Conservation (phyloP, 2,329 filamentous ascomycete species). For the Cytospora piceicola region DNA sequence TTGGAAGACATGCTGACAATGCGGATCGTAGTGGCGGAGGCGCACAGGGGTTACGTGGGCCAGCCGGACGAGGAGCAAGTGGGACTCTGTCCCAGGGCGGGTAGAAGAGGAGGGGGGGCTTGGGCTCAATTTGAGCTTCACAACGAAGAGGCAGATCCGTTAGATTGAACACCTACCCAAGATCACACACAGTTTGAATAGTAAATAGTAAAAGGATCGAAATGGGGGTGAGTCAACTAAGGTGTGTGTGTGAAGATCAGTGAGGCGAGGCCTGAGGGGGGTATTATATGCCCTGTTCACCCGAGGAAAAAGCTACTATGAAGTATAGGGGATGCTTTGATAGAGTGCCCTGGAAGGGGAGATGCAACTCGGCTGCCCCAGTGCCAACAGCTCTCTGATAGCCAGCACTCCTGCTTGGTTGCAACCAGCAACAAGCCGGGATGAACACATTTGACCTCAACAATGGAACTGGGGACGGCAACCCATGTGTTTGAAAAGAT, state of each 20-base stretch:
- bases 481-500: constrained; percentile 22
- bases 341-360: constrained; percentile 11
- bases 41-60: constrained; percentile 26
- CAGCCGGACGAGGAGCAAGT: constrained; percentile 10
- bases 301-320: constrained; percentile 21
- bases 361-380: constrained; percentile 17
- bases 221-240: constrained; percentile 45
- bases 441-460: constrained; percentile 25
- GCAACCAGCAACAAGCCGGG: constrained; percentile 20
- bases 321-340: constrained; percentile 24
- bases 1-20: constrained; percentile 54
- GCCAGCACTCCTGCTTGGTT: constrained; percentile 8
- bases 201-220: constrained; percentile 34
- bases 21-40: constrained; percentile 12
- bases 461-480: constrained; percentile 22
- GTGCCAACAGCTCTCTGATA: constrained; percentile 10
- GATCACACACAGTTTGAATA: constrained; percentile 34
- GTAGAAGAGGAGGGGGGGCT: constrained; percentile 33
- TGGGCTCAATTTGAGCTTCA: constrained; percentile 38
- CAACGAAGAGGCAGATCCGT: constrained; percentile 14
- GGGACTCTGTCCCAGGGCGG: constrained; percentile 31
- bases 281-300: constrained; percentile 44
- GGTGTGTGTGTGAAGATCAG: constrained; percentile 44
- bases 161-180: constrained; percentile 26
- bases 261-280: constrained; percentile 44